Evolutionary conservation across 2,329 filamentous ascomycete species (phyloP).

Genomic region (Lasiodiplodia sp.): DNA sequence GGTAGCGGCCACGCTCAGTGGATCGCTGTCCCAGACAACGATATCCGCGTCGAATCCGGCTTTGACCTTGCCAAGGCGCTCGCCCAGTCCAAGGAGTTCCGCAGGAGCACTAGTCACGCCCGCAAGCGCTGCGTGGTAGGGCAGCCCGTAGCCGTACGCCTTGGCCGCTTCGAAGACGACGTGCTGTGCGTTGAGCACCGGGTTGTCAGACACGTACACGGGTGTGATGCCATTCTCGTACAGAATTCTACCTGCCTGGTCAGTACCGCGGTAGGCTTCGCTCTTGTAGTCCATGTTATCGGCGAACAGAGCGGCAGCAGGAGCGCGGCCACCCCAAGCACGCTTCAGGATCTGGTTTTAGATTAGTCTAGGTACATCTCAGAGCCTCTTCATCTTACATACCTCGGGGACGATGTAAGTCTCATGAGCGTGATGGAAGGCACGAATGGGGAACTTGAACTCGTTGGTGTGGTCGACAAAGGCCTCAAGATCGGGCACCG

Average conservation of each 20-base stretch:
- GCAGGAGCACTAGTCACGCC: slow-evolving; percentile 51
- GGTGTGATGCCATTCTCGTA: slow-evolving; percentile 70
- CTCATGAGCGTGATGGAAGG: slow-evolving; percentile 75
- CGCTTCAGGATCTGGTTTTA: slow-evolving; percentile 41
- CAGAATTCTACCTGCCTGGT: slow-evolving; percentile 71
- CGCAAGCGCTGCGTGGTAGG: slow-evolving; percentile 51
- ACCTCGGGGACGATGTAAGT: slow-evolving; percentile 72
- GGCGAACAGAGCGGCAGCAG: slow-evolving; percentile 67
- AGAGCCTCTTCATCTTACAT: too few relatives aligned
- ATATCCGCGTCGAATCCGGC: slow-evolving; percentile 52
- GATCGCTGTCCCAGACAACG: slow-evolving; percentile 54
- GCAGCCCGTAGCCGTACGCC: slow-evolving; percentile 51
- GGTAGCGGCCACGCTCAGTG: slow-evolving; percentile 48
- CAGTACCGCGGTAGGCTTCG: slow-evolving; percentile 70
- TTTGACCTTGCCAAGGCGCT: slow-evolving; percentile 51
- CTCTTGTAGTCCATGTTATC: slow-evolving; percentile 78
- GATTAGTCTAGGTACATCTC: neutral
- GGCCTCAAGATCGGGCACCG: slow-evolving; percentile 71
- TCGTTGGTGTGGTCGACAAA: slow-evolving; percentile 76
- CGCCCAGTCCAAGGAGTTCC: slow-evolving; percentile 48
- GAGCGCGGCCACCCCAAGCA: slow-evolving; percentile 46
- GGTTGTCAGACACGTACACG: slow-evolving; percentile 75
- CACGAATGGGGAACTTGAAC: slow-evolving; percentile 71
- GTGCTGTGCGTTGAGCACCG: slow-evolving; percentile 73
- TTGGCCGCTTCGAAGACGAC: slow-evolving; percentile 66